Evolutionary conservation across 2,329 filamentous ascomycete genomes (phyloP).

Genomic region (Chaetomiaceae sp.): DNA sequence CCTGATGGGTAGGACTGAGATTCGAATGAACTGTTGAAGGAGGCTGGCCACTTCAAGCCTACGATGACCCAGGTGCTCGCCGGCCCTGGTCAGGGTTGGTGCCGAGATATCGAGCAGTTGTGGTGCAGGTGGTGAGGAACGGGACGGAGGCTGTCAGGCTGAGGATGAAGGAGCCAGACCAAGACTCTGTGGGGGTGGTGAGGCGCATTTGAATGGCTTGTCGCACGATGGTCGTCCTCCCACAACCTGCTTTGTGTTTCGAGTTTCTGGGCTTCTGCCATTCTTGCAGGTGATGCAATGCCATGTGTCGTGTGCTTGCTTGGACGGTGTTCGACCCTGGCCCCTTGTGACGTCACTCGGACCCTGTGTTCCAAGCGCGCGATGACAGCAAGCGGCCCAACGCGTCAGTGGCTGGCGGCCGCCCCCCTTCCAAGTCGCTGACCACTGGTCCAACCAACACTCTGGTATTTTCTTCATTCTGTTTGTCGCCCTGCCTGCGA

Average conservation of each 20-base stretch:
- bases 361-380: background rate
- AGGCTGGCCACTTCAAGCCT: too few relatives aligned
- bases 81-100: too few relatives aligned
- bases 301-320: background rate
- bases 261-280: background rate
- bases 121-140: background rate
- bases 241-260: background rate
- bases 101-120: background rate
- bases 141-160: background rate
- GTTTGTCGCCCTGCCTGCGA: too few relatives aligned
- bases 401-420: too few relatives aligned
- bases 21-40: too few relatives aligned
- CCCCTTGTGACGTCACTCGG: background rate
- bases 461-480: too few relatives aligned
- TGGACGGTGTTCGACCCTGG: background rate
- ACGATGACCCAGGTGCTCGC: too few relatives aligned
- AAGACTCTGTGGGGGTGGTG: background rate
- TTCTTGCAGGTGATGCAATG: background rate
- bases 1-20: too few relatives aligned
- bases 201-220: background rate
- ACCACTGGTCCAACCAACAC: too few relatives aligned
- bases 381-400: too few relatives aligned
- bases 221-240: background rate
- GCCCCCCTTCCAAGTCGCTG: too few relatives aligned
- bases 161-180: too few relatives aligned